Conservation (phyloP, 225 moss, liverwort and hornwort genomes). For the Anthoceros angustus region DNA sequence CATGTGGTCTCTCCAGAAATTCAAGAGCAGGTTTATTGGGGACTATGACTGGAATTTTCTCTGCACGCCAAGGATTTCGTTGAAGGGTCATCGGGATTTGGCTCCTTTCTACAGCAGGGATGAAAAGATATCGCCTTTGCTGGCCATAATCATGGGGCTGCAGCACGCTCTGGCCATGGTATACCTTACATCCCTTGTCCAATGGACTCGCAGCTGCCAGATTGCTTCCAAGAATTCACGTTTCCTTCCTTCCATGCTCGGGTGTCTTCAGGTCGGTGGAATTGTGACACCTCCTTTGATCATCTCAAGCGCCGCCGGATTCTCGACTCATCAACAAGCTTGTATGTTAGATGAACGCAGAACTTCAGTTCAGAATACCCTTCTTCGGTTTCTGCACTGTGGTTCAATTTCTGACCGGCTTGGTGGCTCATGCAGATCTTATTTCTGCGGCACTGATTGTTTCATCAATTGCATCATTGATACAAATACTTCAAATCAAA, state of each 20-base stretch:
- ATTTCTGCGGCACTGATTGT: constrained; percentile 80
- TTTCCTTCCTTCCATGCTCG: too few relatives aligned
- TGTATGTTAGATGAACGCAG: neutral
- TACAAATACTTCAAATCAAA: constrained; percentile 50
- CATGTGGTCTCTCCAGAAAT: neutral
- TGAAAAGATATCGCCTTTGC: constrained; percentile 47
- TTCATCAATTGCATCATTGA: constrained; percentile 41
- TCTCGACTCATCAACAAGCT: constrained; percentile 1
- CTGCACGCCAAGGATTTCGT: constrained; percentile 51
- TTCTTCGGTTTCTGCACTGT: neutral
- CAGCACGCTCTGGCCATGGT: constrained; percentile 96
- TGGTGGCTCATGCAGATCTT: constrained; percentile 39
- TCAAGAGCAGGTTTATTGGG: constrained; percentile 34
- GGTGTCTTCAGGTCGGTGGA: neutral
- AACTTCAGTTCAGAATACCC: neutral
- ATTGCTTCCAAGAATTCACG: too few relatives aligned
- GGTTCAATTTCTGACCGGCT: neutral
- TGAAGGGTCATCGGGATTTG: constrained; percentile 36
- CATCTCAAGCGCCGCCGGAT: neutral
- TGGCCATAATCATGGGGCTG: constrained; percentile 61
- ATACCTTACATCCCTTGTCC: neutral
- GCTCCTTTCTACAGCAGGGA: constrained; percentile 73
- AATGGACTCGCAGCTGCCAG: neutral
- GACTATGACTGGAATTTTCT: constrained; percentile 63
- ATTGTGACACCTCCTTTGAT: constrained; percentile 2